Conservation (phyloP, 495 filamentous ascomycete genomes). For the Aspergillus olivimuriae region DNA sequence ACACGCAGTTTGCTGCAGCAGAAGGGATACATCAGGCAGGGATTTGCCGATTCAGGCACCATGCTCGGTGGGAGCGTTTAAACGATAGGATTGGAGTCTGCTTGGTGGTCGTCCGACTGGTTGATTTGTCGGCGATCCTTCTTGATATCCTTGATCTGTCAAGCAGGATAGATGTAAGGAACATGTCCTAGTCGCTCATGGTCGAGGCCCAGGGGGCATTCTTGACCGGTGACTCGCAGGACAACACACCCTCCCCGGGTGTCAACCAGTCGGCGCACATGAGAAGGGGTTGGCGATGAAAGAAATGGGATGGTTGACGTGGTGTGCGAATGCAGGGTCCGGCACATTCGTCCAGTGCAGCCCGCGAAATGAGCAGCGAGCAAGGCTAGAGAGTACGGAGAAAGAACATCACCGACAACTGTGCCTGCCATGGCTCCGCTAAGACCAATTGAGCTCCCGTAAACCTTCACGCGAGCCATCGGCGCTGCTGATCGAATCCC, state of each 20-base stretch:
- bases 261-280: background rate
- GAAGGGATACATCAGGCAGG: constrained; percentile 13
- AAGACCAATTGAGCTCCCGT: background rate
- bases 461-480: constrained; percentile 6
- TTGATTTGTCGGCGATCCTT: background rate
- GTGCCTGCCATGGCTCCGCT: constrained; percentile 1
- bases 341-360: background rate
- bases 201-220: background rate
- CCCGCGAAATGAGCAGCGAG: background rate
- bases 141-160: background rate
- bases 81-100: background rate
- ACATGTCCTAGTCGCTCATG: constrained; percentile 1
- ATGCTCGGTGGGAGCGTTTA: background rate
- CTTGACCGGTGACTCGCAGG: background rate
- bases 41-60: constrained; percentile 7
- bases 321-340: constrained; percentile 1
- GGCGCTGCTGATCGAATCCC: constrained; percentile 7
- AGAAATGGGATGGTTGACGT: background rate
- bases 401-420: background rate
- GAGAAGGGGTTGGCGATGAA: background rate
- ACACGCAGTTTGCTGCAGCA: constrained; percentile 10
- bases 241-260: background rate
- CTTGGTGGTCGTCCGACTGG: background rate
- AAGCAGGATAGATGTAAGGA: constrained; percentile 1
- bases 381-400: background rate